phyloP scores from a whole-genome alignment of 306 rosid genomes.

The Crataegus laevigata region DNA sequence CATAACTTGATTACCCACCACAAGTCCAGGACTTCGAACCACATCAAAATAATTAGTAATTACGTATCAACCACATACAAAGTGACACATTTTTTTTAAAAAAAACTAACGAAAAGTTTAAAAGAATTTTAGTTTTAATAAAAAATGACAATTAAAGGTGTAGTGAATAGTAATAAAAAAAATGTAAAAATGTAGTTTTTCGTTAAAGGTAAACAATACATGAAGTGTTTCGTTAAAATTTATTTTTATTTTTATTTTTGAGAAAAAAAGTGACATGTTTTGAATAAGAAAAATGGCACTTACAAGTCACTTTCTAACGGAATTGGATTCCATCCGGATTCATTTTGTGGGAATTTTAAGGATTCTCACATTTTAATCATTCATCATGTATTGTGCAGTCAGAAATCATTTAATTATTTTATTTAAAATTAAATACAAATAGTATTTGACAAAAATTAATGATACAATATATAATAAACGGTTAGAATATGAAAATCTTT shows the following conservation, averaged over 20 bases:
- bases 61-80: background rate
- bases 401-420: too few species aligned
- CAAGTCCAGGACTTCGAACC: background rate
- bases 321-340: too few species aligned
- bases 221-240: too few species aligned
- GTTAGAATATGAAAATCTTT: fast-evolving
- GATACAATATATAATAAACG: fast-evolving
- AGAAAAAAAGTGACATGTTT: background rate
- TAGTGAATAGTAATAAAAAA: too few species aligned
- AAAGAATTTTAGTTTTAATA: too few species aligned
- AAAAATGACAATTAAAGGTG: too few species aligned
- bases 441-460: fast-evolving
- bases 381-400: fast-evolving
- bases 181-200: too few species aligned
- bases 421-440: too few species aligned
- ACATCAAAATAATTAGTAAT: background rate
- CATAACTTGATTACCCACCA: background rate
- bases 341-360: fast-evolving
- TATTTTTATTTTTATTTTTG: too few species aligned
- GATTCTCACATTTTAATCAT: fast-evolving
- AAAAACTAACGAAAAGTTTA: too few species aligned
- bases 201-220: too few species aligned
- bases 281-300: background rate
- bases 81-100: background rate
- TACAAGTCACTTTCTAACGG: background rate